Conservation (phyloP, 2,329 filamentous ascomycete species). For the Trichoderma arundinaceum region DNA sequence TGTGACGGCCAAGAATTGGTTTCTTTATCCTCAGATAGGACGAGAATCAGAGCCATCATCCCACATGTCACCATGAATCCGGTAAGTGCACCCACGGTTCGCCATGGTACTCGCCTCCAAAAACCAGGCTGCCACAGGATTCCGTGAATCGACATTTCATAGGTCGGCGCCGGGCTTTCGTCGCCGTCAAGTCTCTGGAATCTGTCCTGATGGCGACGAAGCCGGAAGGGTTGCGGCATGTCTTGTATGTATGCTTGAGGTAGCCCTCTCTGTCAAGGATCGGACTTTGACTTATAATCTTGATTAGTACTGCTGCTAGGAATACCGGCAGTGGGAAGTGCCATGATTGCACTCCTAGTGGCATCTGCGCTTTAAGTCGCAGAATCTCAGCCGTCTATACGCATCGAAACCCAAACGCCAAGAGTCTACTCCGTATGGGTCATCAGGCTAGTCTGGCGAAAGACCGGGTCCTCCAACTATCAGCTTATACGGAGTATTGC, state of each 20-base stretch:
- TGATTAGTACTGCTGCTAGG: not conserved
- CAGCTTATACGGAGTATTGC: slow-evolving; percentile 16
- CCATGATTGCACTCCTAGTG: not conserved
- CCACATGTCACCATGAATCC: slow-evolving; percentile 13
- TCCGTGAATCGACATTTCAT: not conserved
- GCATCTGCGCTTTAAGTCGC: not conserved
- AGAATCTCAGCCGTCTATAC: not conserved
- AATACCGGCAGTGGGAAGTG: not conserved
- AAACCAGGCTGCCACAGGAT: slow-evolving; percentile 25
- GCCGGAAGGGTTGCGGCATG: not conserved
- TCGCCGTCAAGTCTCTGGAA: not conserved
- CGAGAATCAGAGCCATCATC: slow-evolving; percentile 18
- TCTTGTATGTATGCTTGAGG: not conserved
- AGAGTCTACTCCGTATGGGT: not conserved
- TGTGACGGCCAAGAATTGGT: slow-evolving; percentile 17
- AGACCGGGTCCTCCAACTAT: slow-evolving; percentile 1
- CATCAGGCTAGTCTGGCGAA: not conserved
- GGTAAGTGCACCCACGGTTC: not conserved
- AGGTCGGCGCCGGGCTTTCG: not conserved
- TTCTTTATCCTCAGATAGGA: slow-evolving; percentile 16
- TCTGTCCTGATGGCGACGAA: not conserved
- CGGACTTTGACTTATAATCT: not conserved
- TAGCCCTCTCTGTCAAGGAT: not conserved
- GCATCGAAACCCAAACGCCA: not conserved
- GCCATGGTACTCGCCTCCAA: slow-evolving; percentile 24